Base-by-base conservation (phyloP, 257 asterid species). In the Mitragyna speciosa region DNA sequence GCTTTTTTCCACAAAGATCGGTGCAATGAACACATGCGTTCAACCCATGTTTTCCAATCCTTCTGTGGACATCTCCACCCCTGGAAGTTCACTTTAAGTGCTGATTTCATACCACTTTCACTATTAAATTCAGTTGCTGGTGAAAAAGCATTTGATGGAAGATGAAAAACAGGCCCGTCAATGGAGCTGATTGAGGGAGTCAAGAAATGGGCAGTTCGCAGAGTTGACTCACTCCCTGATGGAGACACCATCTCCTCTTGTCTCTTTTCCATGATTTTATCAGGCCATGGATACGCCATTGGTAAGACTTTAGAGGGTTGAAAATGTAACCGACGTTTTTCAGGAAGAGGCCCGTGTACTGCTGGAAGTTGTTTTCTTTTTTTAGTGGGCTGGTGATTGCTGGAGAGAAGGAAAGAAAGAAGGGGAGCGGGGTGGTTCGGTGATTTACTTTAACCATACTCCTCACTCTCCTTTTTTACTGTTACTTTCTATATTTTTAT, bases 1-100 rank as follows among this genome's bases (percentile, higher is more conserved):
- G 85, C 84, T 0, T 54, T 3, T 73, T 56, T 81, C 92, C 90
- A 87, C 0, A 68, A 67, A 36, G 72, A 20, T 12, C 61, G 31
- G 75, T 85, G 81, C 31, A 36, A 41, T 2, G 76, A 59, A n/a
- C 78, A 67, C 89, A 82, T 83, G 0, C 22, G 45, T 1, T 78
- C 49, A 54, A 83, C 84, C 90, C 89, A 87, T 2, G 47, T 74
- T 28, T 74, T 75, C 90, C 90, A 89, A 17, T 78, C 67, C 2
- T 17, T 52, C 7, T 45, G 67, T 1, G 86, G 83, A 39, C 12
- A 2, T 28, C 59, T 78, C 83, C 89, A 82, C 1, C 85, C 79
- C 15, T 31, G 7, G 76, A 45, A 65, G 76, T 80, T 82, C 85
- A 84, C 63, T 20, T 73, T 19, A 63, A 70, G n/a, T 9, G 24